Evolutionary conservation across 768 basidiomycete genomes (phyloP), one percentile per base, ranked within the genome.

Genomic region (Lepiota subincarnata): DNA sequence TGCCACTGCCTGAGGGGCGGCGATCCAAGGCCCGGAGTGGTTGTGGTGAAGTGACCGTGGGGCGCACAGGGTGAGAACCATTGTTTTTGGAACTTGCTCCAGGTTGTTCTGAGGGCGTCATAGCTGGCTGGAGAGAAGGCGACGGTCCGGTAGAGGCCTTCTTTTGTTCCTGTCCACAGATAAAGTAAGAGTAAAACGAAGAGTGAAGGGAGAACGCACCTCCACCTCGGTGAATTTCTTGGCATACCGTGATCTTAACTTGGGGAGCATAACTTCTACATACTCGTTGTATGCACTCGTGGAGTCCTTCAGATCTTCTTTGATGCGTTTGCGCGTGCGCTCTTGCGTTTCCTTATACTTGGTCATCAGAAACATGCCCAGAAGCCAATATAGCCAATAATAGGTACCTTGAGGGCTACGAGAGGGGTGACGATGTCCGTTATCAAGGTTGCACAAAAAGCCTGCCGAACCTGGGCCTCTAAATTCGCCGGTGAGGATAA

Each of bases 221-320:
- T 96, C 94, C 6, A 89, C 85, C 59, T 94, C 92, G 45, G 86
- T 82, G 64, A 89, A 92, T 68, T 91, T 94, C 72, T 86, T 91
- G 19, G 81, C 68, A 65, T 97, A 97, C 38, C 77, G 70, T 46
- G 82, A 76, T 72, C 92, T 94, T 48, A 95, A 70, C 61, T 83
- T 87, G 1, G 93, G 93, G 7, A 95, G 73, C n/a, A 78, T 73
- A 50, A 76, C 82, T 63, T 92, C 90, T 10, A 85, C 84, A 63
- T 84, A 93, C 28, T 96, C 93, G 28, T 80, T 79, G 67, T 96
- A 93, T 31, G 87, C 82, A 50, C 68, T 59, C n/a, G 74, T 73
- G 0, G 92, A 90, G 7, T 83, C 83, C 67, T 92, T 93, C 51
- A 95, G 68, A 64, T 95, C 93, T 63, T 96, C 93, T 66, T 89